Conservation (phyloP, 2,329 filamentous ascomycete species). For the Colletotrichum sublineola region DNA sequence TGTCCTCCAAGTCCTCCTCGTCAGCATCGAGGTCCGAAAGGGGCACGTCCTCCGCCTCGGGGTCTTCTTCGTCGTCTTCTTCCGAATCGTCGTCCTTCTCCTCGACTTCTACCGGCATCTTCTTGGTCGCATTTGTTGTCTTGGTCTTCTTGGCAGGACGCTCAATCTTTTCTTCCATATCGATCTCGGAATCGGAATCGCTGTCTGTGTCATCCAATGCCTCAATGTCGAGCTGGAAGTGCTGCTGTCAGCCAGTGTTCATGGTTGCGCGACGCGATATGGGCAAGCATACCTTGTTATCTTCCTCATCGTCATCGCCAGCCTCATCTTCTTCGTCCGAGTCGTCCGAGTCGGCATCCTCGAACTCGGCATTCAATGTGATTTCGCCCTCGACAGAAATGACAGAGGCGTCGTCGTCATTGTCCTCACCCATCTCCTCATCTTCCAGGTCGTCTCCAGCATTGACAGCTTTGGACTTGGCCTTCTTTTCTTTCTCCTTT, state of each 20-base stretch:
- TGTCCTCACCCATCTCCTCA: conserved; percentile 49
- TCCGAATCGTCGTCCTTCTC: conserved; percentile 64
- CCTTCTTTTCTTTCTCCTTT: conserved; percentile 51
- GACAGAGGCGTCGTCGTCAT: conserved; percentile 45
- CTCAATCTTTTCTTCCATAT: conserved; percentile 79
- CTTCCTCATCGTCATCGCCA: conserved; percentile 46
- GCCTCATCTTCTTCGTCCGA: conserved; percentile 48
- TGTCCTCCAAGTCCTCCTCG: conserved; percentile 86
- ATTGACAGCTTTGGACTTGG: conserved; percentile 43
- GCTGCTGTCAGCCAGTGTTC: conserved; percentile 30
- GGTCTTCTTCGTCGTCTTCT: conserved; percentile 74
- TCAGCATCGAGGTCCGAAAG: conserved; percentile 86
- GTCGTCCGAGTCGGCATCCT: conserved; percentile 43
- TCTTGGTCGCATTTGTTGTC: conserved; percentile 57
- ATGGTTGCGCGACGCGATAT: not conserved
- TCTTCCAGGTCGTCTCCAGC: conserved; percentile 47
- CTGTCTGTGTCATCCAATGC: conserved; percentile 72
- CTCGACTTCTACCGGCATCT: conserved; percentile 49
- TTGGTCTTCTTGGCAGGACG: conserved; percentile 62
- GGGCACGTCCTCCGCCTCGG: conserved; percentile 88
- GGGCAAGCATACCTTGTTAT: conserved; percentile 42
- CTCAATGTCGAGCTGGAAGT: conserved; percentile 63
- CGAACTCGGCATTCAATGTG: conserved; percentile 37
- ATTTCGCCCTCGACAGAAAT: conserved; percentile 50
- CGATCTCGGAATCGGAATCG: conserved; percentile 77